Conservation (phyloP, 371 early-diverging fungal species). For the Nosema muscidifuracis region DNA sequence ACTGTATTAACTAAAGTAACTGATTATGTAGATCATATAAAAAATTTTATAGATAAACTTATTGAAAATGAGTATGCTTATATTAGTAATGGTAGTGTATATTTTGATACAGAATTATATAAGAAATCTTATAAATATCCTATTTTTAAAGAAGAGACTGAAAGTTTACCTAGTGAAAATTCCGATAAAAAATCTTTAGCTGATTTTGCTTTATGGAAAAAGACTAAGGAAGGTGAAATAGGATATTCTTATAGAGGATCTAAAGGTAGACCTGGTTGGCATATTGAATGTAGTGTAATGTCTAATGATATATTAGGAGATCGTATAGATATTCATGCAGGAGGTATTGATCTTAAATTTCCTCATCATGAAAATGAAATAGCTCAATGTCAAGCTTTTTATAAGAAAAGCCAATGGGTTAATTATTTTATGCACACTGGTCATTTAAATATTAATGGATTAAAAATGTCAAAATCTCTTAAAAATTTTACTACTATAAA, state of each 20-base stretch:
- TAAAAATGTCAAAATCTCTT: slow-evolving; percentile 96
- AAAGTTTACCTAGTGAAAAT: slow-evolving; percentile 67
- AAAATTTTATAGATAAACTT: slow-evolving; percentile 77
- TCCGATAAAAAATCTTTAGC: slow-evolving; percentile 68
- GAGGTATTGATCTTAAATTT: slow-evolving; percentile 93
- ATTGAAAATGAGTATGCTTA: slow-evolving; percentile 82
- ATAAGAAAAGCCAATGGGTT: slow-evolving; percentile 78
- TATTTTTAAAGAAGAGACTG: slow-evolving; percentile 69
- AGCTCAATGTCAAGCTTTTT: slow-evolving; percentile 80
- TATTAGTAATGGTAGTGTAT: slow-evolving; percentile 86
- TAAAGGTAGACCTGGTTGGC: slow-evolving; percentile 95
- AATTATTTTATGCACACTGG: slow-evolving; percentile 97
- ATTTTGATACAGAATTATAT: slow-evolving; percentile 86
- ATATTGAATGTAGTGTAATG: slow-evolving; percentile 99
- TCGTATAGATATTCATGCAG: slow-evolving; percentile 90
- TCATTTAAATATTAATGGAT: slow-evolving; percentile 91
- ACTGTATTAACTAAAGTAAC: slow-evolving; percentile 87
- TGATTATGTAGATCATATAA: slow-evolving; percentile 91
- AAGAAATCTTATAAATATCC: slow-evolving; percentile 66
- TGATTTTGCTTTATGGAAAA: slow-evolving; percentile 98
- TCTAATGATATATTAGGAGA: slow-evolving; percentile 80
- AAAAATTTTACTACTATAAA: slow-evolving; percentile 95
- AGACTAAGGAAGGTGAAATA: slow-evolving; percentile 66
- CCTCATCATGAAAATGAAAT: slow-evolving; percentile 99
- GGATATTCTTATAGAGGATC: slow-evolving; percentile 69